These are phyloP conservation scores for Cornus suecica DNA, from an alignment of 148 eudicot genomes.

Conservation along the genomic window DNA sequence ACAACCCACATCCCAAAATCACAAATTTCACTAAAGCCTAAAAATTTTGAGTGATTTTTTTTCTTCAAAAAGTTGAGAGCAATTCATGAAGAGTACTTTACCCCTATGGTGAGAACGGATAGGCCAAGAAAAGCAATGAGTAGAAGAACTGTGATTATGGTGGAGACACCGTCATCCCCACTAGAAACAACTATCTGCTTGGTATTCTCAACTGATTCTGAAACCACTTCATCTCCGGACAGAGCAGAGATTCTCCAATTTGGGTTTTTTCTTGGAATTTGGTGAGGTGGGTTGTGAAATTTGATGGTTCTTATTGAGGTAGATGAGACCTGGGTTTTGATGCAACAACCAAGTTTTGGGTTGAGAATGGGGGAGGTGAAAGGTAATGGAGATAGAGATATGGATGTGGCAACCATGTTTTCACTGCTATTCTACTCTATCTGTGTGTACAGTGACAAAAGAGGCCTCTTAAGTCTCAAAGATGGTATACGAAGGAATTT, in stretches of 20 bases:
- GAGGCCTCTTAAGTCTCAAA: neutral
- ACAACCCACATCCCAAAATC: neutral
- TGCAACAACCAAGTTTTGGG: constrained; percentile 18
- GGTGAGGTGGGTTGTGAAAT: constrained; percentile 11
- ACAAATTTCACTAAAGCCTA: neutral
- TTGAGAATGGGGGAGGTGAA: constrained; percentile 13
- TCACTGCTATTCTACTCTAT: constrained; percentile 8
- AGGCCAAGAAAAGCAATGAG: constrained; percentile 58
- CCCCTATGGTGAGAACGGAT: constrained; percentile 71
- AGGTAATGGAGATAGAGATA: constrained; percentile 9
- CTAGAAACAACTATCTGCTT: constrained; percentile 35
- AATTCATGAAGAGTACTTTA: constrained; percentile 10
- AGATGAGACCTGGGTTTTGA: constrained; percentile 20
- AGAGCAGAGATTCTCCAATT: constrained; percentile 28
- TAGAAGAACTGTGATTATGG: constrained; percentile 46
- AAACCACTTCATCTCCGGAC: constrained; percentile 23
- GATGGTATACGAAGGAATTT: neutral
- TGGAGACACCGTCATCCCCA: constrained; percentile 33
- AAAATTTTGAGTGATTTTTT: too few relatives aligned
- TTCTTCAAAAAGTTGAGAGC: neutral
- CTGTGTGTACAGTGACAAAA: neutral
- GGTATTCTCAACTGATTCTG: constrained; percentile 39
- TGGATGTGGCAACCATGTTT: constrained; percentile 40
- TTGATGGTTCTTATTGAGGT: constrained; percentile 10
- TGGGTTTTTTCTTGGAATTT: constrained; percentile 14